Evolutionary conservation across 257 asterid genomes (phyloP).

Genomic region (Solanum paucissectum): DNA sequence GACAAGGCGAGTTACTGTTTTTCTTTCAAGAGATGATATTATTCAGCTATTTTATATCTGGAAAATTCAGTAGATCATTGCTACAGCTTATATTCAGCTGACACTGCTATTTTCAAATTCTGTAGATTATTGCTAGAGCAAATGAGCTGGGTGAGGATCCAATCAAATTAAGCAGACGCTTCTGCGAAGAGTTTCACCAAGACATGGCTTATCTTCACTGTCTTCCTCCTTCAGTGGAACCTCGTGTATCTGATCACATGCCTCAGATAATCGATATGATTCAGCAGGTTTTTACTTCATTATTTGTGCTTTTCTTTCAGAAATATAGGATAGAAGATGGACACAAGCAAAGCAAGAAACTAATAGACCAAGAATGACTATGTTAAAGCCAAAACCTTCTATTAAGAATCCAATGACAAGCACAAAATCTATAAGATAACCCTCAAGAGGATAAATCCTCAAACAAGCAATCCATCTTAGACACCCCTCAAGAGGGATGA

Average conservation of each 20-base stretch:
- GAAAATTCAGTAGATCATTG: slow-evolving; percentile 32
- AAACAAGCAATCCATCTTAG: background rate
- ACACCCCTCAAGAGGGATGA: background rate
- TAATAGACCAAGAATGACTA: background rate
- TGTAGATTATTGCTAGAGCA: slow-evolving; percentile 89
- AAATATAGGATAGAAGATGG: background rate
- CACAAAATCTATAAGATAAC: background rate
- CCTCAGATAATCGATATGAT: slow-evolving; percentile 79
- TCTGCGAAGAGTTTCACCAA: slow-evolving; percentile 74
- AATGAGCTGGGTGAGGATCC: slow-evolving; percentile 86
- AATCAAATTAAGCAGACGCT: slow-evolving; percentile 64
- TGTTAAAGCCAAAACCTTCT: background rate
- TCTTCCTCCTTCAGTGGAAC: slow-evolving; percentile 85
- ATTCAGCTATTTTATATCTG: slow-evolving; percentile 12
- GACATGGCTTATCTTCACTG: slow-evolving; percentile 78
- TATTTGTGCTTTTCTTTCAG: background rate
- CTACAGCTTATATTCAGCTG: slow-evolving; percentile 15
- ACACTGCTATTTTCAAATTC: slow-evolving; percentile 53
- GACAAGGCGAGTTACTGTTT: slow-evolving; percentile 53
- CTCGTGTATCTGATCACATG: slow-evolving; percentile 93
- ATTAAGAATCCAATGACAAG: background rate
- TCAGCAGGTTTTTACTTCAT: slow-evolving; percentile 40
- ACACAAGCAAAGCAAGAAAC: background rate
- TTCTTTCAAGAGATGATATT: background rate
- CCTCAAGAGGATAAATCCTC: background rate